Conservation (phyloP, 345 rosid species). For the Acer yangbiense region DNA sequence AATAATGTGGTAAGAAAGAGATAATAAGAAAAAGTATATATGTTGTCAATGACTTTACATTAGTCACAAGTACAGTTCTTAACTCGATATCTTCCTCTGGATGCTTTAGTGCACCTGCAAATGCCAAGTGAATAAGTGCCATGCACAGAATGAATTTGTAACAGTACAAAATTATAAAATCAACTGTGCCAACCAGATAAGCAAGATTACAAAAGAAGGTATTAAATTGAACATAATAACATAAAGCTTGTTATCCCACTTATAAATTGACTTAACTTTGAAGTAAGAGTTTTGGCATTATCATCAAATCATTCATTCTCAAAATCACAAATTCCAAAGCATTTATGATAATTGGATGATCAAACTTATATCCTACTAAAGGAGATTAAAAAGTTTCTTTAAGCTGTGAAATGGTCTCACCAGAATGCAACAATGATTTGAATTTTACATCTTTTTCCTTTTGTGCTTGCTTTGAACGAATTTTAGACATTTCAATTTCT, state of each 20-base stretch:
- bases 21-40: background rate
- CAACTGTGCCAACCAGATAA: background rate
- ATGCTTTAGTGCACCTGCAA: constrained; percentile 29
- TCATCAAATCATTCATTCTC: background rate
- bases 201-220: background rate
- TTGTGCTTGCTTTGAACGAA: constrained; percentile 31
- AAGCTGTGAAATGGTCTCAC: constrained; percentile 22
- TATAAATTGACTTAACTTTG: background rate
- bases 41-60: constrained; percentile 25
- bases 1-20: background rate
- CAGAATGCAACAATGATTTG: constrained; percentile 23
- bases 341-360: background rate
- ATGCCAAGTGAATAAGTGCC: background rate
- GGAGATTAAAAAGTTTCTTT: background rate
- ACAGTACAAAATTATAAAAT: background rate
- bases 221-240: background rate
- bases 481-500: constrained; percentile 28
- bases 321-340: background rate
- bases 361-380: background rate
- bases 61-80: constrained; percentile 34
- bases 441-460: constrained; percentile 28
- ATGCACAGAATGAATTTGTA: background rate
- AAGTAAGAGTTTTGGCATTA: background rate
- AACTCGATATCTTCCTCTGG: constrained; percentile 30
- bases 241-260: background rate